Base-by-base conservation (phyloP, 1,284 basidiomycete species). In the Apiotrichum porosum region DNA sequence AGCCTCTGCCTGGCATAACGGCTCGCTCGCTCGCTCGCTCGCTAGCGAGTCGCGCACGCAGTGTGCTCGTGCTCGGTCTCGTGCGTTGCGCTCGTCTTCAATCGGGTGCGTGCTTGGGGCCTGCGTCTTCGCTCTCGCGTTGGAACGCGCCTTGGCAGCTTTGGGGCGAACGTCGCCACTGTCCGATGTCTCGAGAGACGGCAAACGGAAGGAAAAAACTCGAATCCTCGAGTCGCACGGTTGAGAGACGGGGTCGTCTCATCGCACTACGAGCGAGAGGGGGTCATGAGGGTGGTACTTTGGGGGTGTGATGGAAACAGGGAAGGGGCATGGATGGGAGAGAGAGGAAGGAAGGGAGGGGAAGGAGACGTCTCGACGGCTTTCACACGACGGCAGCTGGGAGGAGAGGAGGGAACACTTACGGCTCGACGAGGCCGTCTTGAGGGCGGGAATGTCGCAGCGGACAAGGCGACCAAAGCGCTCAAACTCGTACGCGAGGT, bases 401-500 rank as follows among this genome's bases (percentile, higher is more conserved):
- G n/a, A n/a, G n/a, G n/a, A n/a, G n/a, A 35, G 5, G 38, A 34
- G 8, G n/a, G 33, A 28, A 17, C 26, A 72, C 71, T 73, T 49
- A 73, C 71, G 71, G 42, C 62, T 52, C 10, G 69, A 63, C 22
- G 58, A 44, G n/a, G 66, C 42, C 18, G 65, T 60, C 57, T 70
- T 70, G 51, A 69, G 85, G 3, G 88, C 88, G 14, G 88, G 88
- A 21, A 92, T 88, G 68, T 92, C 88, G 73, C 88, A 92, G 56
- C 88, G 84, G 32, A 71, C 60, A 23, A 71, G 59, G 23, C 68
- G 62, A 26, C 69, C 80, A 52, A 66, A 88, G 84, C 85, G 79
- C 78, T 91, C 88, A 62, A 91, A 91, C 71, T 91, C 88, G 66
- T 79, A 87, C 0, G 88, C 88, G 9, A 91, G 80, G 66, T 89